Percentiles rank a stretch among this genome's conserved stretches.
These are phyloP conservation scores for Vitis labrusca DNA, from an alignment of 164 flowering plant genomes.

Conservation along the genomic window DNA sequence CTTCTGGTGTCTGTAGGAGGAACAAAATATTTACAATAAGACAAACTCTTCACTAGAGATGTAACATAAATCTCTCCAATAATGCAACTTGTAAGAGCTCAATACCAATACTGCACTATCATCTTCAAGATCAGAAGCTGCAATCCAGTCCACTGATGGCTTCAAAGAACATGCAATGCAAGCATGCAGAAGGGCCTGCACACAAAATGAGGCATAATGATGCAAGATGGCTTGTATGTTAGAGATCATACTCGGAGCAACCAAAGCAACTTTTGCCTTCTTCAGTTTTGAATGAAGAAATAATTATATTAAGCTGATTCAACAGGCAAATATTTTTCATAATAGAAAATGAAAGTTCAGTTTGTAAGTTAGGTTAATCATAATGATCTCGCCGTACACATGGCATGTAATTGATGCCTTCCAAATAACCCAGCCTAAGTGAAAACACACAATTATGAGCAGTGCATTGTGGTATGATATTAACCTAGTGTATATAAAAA, in stretches of 20 bases:
- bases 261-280: neutral
- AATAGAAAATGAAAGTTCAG: neutral
- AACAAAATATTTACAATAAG: constrained; percentile 3
- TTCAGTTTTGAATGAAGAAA: neutral
- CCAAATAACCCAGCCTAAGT: no score
- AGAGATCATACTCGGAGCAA: neutral
- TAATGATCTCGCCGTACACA: neutral
- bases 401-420: neutral
- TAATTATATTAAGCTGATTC: neutral
- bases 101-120: constrained; percentile 67
- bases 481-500: no score
- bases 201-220: constrained; percentile 4
- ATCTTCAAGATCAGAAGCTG: constrained; percentile 98
- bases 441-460: no score
- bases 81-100: neutral
- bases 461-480: no score
- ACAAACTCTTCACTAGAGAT: neutral
- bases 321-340: constrained; percentile 1
- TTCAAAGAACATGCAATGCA: constrained; percentile 84
- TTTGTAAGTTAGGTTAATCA: neutral
- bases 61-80: neutral
- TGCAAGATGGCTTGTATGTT: neutral
- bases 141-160: constrained; percentile 93
- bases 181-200: constrained; percentile 96
- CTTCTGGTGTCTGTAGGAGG: constrained; percentile 72